A percentile compares a stretch with the other conserved stretches of the same genome.
Conservation (phyloP, 225 moss, liverwort and hornwort genomes). For the Takakia lepidozioides region DNA sequence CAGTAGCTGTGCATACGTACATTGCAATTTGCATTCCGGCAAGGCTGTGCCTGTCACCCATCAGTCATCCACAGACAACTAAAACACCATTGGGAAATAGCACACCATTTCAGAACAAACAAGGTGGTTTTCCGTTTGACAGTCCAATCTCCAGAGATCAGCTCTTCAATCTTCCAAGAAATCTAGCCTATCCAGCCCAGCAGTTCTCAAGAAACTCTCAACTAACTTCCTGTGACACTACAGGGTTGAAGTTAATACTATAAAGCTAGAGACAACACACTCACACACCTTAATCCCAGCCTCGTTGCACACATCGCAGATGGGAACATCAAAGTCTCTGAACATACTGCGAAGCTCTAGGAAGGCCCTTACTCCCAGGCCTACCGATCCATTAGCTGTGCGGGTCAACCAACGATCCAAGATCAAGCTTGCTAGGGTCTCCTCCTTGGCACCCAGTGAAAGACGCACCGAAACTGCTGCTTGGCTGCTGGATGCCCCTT, state of each 20-base stretch:
- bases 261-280: too few species aligned
- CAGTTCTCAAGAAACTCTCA: not conserved
- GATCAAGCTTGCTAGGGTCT: conserved; percentile 42
- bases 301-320: conserved; percentile 90
- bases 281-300: conserved; percentile 98
- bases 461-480: conserved; percentile 44
- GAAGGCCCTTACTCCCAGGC: conserved; percentile 71
- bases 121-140: too few species aligned
- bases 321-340: conserved; percentile 73
- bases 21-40: conserved; percentile 54
- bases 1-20: conserved; percentile 85
- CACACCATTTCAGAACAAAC: too few species aligned
- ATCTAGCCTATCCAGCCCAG: not conserved
- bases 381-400: conserved; percentile 42
- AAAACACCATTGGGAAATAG: not conserved
- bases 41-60: conserved; percentile 53
- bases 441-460: conserved; percentile 55
- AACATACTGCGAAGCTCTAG: conserved; percentile 80
- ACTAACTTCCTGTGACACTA: too few species aligned
- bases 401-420: conserved; percentile 56
- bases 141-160: too few species aligned
- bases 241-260: too few species aligned
- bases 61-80: too few species aligned
- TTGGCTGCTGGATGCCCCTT: conserved; percentile 4
- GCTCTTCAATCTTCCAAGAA: too few species aligned